Evolutionary conservation across 257 asterid species (phyloP), one percentile per base, ranked within the genome.

Genomic region (Lycium ferocissimum): DNA sequence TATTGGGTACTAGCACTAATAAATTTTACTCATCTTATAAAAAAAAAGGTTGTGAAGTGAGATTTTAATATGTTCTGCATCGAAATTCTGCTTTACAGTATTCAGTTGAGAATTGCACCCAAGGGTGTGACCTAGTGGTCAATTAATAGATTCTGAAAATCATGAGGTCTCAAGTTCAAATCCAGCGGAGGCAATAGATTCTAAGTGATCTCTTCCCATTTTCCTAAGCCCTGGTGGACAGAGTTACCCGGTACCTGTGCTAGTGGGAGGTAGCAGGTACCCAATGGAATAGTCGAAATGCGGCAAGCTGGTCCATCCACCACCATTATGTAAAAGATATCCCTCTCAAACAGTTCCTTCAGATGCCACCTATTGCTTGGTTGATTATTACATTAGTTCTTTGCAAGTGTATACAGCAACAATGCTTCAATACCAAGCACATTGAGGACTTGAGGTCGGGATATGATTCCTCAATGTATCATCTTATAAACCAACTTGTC

Each of bases 381-480:
- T 70, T 15, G 76, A 38, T 38, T 70, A 2, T 70, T 70, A 49
- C 79, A 5, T 67, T 71, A 53, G 84, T 45, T 81, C 22, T 67
- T 61, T 54, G 66, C 62, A 51, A 33, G 57, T 72, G 63, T 37
- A n/a, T 35, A 67, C 75, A 35, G 6, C 45, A 47, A 49, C 43
- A 47, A 49, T 51, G 22, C 13, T 43, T 75, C 62, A 12, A 3
- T 20, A 3, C n/a, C 62, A 22, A 75, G 7, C 20, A 75, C 4
- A 20, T 49, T 75, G 20, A 26, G 33, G 33, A 26, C 33, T 26
- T 26, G 33, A 26, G 45, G 45, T 49, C 14, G 4, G 11, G 61
- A 56, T 56, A 14, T 13, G 61, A 56, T 14, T 56, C 82, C 37
- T 22, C 13, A 45, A 54, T 76, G 18, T n/a, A 33, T 63, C 17